Conservation (phyloP, 345 rosid genomes). For the Boechera stricta region DNA sequence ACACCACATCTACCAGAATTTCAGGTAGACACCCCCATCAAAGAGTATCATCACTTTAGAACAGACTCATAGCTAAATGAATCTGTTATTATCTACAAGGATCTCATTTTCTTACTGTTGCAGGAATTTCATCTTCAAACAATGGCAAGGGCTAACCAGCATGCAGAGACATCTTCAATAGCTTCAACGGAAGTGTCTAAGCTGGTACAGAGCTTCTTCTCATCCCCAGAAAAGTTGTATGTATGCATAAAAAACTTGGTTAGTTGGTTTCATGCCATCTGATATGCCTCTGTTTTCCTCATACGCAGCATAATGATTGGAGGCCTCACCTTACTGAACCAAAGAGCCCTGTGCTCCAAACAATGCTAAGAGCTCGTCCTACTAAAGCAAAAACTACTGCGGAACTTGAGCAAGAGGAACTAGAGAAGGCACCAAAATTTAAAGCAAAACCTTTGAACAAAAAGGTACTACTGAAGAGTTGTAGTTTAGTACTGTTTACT, state of each 20-base stretch:
- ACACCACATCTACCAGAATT: constrained; percentile 81
- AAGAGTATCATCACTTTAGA: constrained; percentile 17
- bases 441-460: constrained; percentile 95
- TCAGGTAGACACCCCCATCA: constrained; percentile 59
- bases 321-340: constrained; percentile 79
- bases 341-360: constrained; percentile 77
- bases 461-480: constrained; percentile 61
- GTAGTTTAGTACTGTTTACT: background rate
- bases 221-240: background rate
- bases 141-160: constrained; percentile 75
- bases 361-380: constrained; percentile 92
- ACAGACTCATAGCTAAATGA: constrained; percentile 1
- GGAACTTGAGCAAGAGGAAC: constrained; percentile 88
- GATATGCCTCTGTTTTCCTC: constrained; percentile 15
- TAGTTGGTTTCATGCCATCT: constrained; percentile 31
- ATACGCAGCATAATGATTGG: constrained; percentile 59
- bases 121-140: constrained; percentile 95
- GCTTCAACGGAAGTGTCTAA: constrained; percentile 75
- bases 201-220: constrained; percentile 53
- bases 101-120: constrained; percentile 33
- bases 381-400: constrained; percentile 70
- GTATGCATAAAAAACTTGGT: constrained; percentile 12
- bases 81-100: constrained; percentile 18
- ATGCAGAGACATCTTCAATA: constrained; percentile 80
- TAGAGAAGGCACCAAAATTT: constrained; percentile 89